Percentiles rank a stretch among this genome's conserved stretches.
Evolutionary conservation across 2,329 filamentous ascomycete species (phyloP).

Genomic region (Fusarium falciforme): DNA sequence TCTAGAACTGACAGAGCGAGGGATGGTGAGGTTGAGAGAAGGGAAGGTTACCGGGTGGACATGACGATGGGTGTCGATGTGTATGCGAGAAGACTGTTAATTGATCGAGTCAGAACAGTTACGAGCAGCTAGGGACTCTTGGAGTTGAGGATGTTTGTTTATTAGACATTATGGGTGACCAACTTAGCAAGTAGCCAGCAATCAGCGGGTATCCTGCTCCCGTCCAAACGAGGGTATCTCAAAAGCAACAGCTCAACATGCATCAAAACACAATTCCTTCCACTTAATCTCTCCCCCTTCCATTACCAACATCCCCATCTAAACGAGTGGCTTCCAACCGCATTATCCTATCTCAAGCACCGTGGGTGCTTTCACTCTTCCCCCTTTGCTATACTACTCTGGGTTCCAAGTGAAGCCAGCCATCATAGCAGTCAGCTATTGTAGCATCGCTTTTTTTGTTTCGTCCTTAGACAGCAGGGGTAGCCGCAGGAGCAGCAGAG

Average conservation of each 20-base stretch:
- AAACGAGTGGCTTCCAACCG: not conserved
- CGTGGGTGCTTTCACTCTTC: not conserved
- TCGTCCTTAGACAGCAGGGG: slow-evolving; percentile 23
- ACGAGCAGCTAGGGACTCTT: not conserved
- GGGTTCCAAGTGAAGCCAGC: not conserved
- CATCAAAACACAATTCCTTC: not conserved
- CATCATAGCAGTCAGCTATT: not conserved
- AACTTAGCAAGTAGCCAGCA: not conserved
- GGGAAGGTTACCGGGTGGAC: not conserved
- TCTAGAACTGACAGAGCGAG: not conserved
- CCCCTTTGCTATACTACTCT: not conserved
- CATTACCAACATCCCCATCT: not conserved
- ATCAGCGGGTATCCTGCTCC: slow-evolving; percentile 28
- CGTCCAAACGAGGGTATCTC: slow-evolving; percentile 40
- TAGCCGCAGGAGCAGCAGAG: slow-evolving; percentile 12
- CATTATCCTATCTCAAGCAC: not conserved
- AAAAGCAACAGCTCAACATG: not conserved
- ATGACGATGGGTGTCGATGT: not conserved
- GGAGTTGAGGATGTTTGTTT: not conserved
- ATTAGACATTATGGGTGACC: slow-evolving; percentile 32
- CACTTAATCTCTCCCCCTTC: not conserved
- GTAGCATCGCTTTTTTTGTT: not conserved
- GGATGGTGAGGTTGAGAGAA: not conserved
- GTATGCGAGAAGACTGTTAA: not conserved
- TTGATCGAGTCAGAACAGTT: not conserved